Evolutionary conservation across 1,139 yeast genomes (phyloP).

Genomic region (Candida frijolesensis): DNA sequence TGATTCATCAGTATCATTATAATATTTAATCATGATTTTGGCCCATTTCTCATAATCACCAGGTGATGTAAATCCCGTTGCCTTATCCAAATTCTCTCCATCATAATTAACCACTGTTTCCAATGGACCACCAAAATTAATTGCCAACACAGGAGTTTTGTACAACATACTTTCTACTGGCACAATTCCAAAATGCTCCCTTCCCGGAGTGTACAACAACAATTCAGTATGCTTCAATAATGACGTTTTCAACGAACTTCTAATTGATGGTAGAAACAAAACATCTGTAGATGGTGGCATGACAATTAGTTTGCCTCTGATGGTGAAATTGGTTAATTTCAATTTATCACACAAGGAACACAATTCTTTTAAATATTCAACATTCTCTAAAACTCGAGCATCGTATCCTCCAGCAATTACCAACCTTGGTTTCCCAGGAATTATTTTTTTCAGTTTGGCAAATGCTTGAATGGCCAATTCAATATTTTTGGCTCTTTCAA

Average conservation of each 20-base stretch:
- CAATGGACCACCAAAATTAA: conserved; percentile 88
- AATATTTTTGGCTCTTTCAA: conserved; percentile 83
- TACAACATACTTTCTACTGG: conserved; percentile 93
- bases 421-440: conserved; percentile 38
- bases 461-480: conserved; percentile 74
- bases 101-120: conserved; percentile 67
- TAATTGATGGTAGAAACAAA: conserved; percentile 79
- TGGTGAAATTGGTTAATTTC: conserved; percentile 48
- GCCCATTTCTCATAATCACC: conserved; percentile 67
- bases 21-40: conserved; percentile 49
- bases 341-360: conserved; percentile 49
- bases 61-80: conserved; percentile 78
- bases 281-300: conserved; percentile 51
- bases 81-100: conserved; percentile 37
- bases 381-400: conserved; percentile 72
- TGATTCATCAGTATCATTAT: conserved; percentile 28
- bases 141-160: conserved; percentile 83
- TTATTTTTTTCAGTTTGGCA: conserved; percentile 35
- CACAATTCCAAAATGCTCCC: conserved; percentile 96
- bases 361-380: conserved; percentile 66
- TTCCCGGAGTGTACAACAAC: conserved; percentile 83
- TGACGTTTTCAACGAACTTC: conserved; percentile 64
- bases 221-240: conserved; percentile 60
- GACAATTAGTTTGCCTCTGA: conserved; percentile 45
- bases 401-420: conserved; percentile 95